phyloP scores from a whole-genome alignment of 768 basidiomycete species.

The Terana coerulea region DNA sequence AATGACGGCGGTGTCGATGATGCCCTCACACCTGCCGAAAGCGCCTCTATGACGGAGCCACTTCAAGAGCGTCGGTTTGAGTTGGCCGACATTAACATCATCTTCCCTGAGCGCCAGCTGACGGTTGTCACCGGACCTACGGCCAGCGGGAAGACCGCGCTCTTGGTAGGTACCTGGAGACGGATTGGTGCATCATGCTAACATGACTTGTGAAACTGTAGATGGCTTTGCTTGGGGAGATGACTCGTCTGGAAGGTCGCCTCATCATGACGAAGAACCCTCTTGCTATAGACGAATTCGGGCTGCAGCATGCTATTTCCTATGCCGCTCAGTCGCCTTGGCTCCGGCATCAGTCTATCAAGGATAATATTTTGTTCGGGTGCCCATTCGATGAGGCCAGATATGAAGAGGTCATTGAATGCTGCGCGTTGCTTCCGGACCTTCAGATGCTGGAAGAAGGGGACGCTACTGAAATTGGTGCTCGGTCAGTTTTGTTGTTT shows the following conservation, averaged over 20 bases:
- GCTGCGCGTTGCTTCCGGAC: constrained; percentile 80
- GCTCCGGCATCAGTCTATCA: constrained; percentile 45
- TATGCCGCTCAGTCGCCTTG: constrained; percentile 49
- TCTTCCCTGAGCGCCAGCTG: constrained; percentile 70
- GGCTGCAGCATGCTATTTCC: constrained; percentile 48
- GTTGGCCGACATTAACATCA: constrained; percentile 58
- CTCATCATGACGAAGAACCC: constrained; percentile 68
- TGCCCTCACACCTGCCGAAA: constrained; percentile 20
- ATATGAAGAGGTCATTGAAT: constrained; percentile 74
- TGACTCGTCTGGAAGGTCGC: constrained; percentile 53
- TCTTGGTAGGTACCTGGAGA: constrained; percentile 61
- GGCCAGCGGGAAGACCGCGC: constrained; percentile 78
- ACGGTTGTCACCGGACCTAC: constrained; percentile 76
- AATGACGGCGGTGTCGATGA: constrained; percentile 13
- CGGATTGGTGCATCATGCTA: neutral
- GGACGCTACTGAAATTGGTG: constrained; percentile 81
- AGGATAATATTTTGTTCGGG: constrained; percentile 62
- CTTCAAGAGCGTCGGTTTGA: constrained; percentile 53
- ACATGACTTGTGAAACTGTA: too few species aligned
- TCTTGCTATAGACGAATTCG: constrained; percentile 54
- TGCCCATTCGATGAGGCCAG: constrained; percentile 57
- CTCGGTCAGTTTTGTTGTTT: constrained; percentile 46
- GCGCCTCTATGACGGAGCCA: constrained; percentile 11
- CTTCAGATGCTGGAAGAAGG: constrained; percentile 84
- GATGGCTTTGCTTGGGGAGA: constrained; percentile 75